Base-by-base conservation (phyloP, 2,329 filamentous ascomycete species). In the Blastomyces gilchristii region DNA sequence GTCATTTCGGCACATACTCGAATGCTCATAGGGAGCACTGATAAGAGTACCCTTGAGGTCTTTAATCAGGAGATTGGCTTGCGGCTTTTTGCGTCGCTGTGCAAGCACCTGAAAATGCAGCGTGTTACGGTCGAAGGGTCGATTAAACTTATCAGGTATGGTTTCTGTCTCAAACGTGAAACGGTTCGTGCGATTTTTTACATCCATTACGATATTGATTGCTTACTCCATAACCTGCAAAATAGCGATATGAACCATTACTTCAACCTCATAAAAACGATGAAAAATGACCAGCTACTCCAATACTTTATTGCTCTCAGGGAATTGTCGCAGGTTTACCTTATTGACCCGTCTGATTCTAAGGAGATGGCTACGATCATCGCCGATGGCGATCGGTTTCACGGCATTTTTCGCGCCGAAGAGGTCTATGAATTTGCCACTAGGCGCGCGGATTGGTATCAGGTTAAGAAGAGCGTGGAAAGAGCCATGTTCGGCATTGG, bases 391-490 rank as follows among this genome's bases (percentile, higher is more conserved):
- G 89, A 93, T 71, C 84, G 93, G 2, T 99, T 97, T 73, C 84
- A 89, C 34, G 94, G 94, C 14, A 89, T 99, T 58, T 97, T 97
- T 71, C 84, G 92, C 25, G 90, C 93, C 0, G 94, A 99, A 75
- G 94, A 99, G 79, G 94, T 97, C 3, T 96, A 96, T 71, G 93
- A 97, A 79, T 99, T 95, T 78, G 94, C 93, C 1, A 91, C 97
- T 76, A 81, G 94, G 68, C 81, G 94, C 68, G 92, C 92, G 59
- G 94, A 99, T 77, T 99, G 94, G 94, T 96, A 94, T 73, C 83
- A 88, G 69, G 90, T 99, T 12, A 89, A 88, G 78, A 85, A 84
- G 67, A 86, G 91, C 66, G 94, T 99, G 6, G 94, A 99, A 80
- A 88, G 89, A 76, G 91, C 91, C 65, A 97, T 99, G 91, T 97